These are phyloP conservation scores for Phoma sp. DNA, from an alignment of 2,329 filamentous ascomycete genomes.

Conservation along the genomic window DNA sequence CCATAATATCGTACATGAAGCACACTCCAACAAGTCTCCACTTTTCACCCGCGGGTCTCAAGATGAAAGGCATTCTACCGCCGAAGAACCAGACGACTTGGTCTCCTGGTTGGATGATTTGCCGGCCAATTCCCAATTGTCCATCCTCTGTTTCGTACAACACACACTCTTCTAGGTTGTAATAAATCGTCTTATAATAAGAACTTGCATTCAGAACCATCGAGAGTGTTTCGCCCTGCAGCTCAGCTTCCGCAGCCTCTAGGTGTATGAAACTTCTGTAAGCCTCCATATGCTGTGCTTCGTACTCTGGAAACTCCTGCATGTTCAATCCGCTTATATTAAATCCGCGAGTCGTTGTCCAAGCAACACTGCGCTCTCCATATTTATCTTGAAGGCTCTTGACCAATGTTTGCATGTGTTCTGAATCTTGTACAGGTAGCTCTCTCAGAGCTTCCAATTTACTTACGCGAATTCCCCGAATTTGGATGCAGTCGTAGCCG, in stretches of 20 bases:
- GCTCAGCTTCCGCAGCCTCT: too few relatives aligned
- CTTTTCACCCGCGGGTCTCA: neutral
- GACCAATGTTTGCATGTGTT: neutral
- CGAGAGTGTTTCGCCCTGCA: too few relatives aligned
- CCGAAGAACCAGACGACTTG: neutral
- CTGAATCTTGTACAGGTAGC: neutral
- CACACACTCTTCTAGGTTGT: neutral
- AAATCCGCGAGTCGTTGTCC: too few relatives aligned
- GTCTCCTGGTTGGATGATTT: neutral
- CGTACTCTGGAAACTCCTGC: too few relatives aligned
- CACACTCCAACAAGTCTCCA: conserved; percentile 12
- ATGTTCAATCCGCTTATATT: too few relatives aligned
- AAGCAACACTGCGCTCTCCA: neutral
- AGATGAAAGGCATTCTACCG: neutral
- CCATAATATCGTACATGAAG: conserved; percentile 4
- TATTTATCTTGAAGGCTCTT: neutral
- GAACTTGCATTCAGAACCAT: too few relatives aligned
- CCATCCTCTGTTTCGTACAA: neutral
- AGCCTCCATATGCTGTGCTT: too few relatives aligned
- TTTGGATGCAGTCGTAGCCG: neutral
- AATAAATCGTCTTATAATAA: too few relatives aligned
- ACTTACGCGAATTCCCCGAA: neutral
- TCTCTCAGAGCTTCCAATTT: neutral
- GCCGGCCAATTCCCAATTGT: neutral
- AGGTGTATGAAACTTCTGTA: too few relatives aligned